These are phyloP conservation scores for Neonectria magnoliae DNA, from an alignment of 2,329 filamentous ascomycete species.

Conservation along the genomic window DNA sequence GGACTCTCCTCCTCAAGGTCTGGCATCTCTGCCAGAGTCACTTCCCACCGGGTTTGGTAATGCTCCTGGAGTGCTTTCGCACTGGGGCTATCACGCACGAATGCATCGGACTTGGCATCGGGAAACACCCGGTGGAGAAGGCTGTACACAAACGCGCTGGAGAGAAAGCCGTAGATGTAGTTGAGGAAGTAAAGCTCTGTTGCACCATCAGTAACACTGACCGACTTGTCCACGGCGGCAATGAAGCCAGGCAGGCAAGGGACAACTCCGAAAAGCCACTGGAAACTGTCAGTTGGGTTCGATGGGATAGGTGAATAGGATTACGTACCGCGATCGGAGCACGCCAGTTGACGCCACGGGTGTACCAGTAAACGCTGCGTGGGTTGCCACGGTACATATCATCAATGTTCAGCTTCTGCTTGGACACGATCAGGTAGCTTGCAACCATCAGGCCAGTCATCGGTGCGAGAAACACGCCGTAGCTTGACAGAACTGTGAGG, in stretches of 20 bases:
- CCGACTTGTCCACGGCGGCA: constrained; percentile 48
- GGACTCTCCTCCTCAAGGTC: neutral
- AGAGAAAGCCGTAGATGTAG: constrained; percentile 51
- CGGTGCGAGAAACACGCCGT: constrained; percentile 51
- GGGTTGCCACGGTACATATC: constrained; percentile 47
- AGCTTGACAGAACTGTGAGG: constrained; percentile 49
- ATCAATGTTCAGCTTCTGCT: constrained; percentile 49
- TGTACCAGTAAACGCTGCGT: constrained; percentile 53
- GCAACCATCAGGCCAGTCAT: constrained; percentile 54
- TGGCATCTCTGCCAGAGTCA: constrained; percentile 13
- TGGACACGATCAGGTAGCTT: constrained; percentile 47
- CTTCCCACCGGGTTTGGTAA: constrained; percentile 47
- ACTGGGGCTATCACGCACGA: constrained; percentile 39
- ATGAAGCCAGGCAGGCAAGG: constrained; percentile 56
- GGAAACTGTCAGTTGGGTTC: constrained; percentile 1
- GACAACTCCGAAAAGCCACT: constrained; percentile 53
- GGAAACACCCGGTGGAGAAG: constrained; percentile 47
- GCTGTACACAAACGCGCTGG: constrained; percentile 46
- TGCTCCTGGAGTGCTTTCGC: constrained; percentile 43
- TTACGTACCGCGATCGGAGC: constrained; percentile 51
- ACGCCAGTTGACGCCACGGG: constrained; percentile 52
- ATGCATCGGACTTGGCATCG: constrained; percentile 38
- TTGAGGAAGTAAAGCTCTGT: constrained; percentile 52
- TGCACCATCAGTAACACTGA: constrained; percentile 48
- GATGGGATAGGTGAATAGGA: neutral